Percentiles rank a stretch among this genome's conserved stretches.
phyloP scores from a whole-genome alignment of 768 basidiomycete species.

The Mycena alexandri region DNA sequence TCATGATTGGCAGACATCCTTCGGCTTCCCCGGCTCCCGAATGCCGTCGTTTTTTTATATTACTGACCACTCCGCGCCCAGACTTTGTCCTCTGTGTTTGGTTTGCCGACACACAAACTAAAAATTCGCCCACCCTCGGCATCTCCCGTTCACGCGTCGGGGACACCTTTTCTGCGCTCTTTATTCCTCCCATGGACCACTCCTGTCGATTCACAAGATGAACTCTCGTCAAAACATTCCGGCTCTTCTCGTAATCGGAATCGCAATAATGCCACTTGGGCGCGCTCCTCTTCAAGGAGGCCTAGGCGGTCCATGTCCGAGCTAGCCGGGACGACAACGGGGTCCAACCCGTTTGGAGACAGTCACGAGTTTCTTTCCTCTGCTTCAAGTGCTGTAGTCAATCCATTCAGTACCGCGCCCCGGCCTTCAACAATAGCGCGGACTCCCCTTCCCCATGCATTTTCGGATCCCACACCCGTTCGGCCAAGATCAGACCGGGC shows the following conservation, averaged over 20 bases:
- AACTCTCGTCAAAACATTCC: constrained; percentile 14
- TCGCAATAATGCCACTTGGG: constrained; percentile 34
- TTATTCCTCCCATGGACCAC: constrained; percentile 51
- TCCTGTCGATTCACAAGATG: constrained; percentile 38
- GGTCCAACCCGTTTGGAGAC: constrained; percentile 35
- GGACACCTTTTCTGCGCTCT: constrained; percentile 49
- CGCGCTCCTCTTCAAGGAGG: constrained; percentile 33
- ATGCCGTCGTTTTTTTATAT: constrained; percentile 37
- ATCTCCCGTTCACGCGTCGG: constrained; percentile 37
- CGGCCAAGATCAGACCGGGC: constrained; percentile 37
- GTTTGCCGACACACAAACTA: constrained; percentile 67
- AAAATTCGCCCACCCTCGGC: constrained; percentile 54
- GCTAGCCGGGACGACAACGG: constrained; percentile 24
- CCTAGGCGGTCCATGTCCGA: constrained; percentile 48
- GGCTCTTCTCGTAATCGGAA: constrained; percentile 21
- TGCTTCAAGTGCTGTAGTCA: constrained; percentile 22
- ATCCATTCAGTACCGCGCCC: constrained; percentile 32
- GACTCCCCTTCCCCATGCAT: constrained; percentile 45
- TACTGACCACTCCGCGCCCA: constrained; percentile 44
- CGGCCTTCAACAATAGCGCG: constrained; percentile 19
- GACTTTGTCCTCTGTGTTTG: constrained; percentile 73
- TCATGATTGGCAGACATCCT: constrained; percentile 11
- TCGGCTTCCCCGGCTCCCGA: constrained; percentile 22
- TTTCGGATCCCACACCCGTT: constrained; percentile 50
- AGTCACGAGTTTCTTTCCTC: constrained; percentile 28